Evolutionary conservation across 108 stramenopile species (phyloP).

Genomic region (Cyclotella distinguenda): DNA sequence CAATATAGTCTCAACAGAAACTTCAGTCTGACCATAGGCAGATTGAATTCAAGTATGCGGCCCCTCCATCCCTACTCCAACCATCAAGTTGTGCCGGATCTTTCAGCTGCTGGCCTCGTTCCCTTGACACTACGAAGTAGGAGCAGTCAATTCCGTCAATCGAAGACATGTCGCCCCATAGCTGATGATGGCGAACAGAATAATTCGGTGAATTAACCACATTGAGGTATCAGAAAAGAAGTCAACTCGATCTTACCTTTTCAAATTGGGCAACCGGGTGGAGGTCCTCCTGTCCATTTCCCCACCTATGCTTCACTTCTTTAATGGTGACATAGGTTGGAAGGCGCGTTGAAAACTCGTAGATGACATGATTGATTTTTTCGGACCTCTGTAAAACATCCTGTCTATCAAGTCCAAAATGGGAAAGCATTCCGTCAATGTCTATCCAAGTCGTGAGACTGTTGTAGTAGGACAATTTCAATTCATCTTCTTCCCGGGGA

Average conservation of each 20-base stretch:
- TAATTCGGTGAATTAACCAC: neutral
- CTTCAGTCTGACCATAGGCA: slow-evolving; percentile 37
- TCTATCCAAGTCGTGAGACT: slow-evolving; percentile 64
- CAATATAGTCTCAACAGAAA: too few species aligned
- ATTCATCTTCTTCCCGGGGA: slow-evolving; percentile 56
- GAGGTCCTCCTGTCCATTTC: slow-evolving; percentile 62
- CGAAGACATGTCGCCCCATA: slow-evolving; percentile 61
- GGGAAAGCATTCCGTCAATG: slow-evolving; percentile 48
- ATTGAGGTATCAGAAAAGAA: neutral
- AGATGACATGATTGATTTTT: slow-evolving; percentile 43
- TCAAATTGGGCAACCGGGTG: slow-evolving; percentile 63
- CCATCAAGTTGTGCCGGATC: slow-evolving; percentile 59
- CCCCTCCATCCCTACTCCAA: slow-evolving; percentile 64
- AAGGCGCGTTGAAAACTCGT: slow-evolving; percentile 46
- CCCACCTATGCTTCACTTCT: slow-evolving; percentile 65
- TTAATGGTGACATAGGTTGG: slow-evolving; percentile 63
- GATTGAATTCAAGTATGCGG: slow-evolving; percentile 45
- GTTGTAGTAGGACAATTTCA: slow-evolving; percentile 62
- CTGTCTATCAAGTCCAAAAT: slow-evolving; percentile 40
- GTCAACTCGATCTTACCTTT: slow-evolving; percentile 23
- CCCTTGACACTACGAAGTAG: slow-evolving; percentile 54
- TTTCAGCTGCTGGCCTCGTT: slow-evolving; percentile 59
- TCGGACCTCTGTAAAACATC: slow-evolving; percentile 33
- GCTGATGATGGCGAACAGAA: slow-evolving; percentile 38
- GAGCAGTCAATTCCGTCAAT: slow-evolving; percentile 53